A percentile compares a stretch with the other conserved stretches of the same genome.
phyloP scores from a whole-genome alignment of 2,329 filamentous ascomycete species.

The Nemania bipapillata region DNA sequence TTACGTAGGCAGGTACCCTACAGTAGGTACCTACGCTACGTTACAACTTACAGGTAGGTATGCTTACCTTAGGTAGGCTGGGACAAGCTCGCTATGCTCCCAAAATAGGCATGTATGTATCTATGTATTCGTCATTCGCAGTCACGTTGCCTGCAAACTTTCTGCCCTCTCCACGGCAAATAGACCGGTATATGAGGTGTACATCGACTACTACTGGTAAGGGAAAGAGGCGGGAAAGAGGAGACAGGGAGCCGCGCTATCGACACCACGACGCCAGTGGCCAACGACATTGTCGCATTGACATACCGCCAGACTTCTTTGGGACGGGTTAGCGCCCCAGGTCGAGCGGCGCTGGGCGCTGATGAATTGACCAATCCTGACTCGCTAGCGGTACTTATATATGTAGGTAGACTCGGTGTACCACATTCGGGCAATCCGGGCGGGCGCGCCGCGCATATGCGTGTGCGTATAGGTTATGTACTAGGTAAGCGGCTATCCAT shows the following conservation, averaged over 20 bases:
- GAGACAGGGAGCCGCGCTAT: neutral
- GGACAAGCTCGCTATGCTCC: neutral
- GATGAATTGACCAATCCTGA: conserved; percentile 14
- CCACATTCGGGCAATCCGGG: conserved; percentile 17
- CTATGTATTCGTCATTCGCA: neutral
- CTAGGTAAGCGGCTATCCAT: too few relatives aligned
- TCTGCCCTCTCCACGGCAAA: neutral
- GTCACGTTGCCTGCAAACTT: conserved; percentile 6
- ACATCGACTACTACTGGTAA: too few relatives aligned
- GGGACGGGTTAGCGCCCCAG: neutral
- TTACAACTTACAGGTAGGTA: too few relatives aligned
- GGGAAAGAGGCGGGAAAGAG: too few relatives aligned
- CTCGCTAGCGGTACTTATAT: too few relatives aligned
- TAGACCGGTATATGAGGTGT: conserved; percentile 7
- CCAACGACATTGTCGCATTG: neutral
- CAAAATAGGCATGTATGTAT: neutral
- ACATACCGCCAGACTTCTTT: conserved; percentile 7
- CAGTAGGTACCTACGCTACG: neutral
- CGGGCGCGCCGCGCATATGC: conserved; percentile 1
- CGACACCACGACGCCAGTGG: neutral
- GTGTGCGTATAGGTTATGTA: neutral
- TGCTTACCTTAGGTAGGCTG: neutral
- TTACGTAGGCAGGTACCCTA: neutral
- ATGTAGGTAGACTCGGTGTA: neutral
- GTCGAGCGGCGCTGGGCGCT: conserved; percentile 11